Evolutionary conservation across 352 stramenopile genomes (phyloP).

Genomic region (Phytophthora nicotianae): DNA sequence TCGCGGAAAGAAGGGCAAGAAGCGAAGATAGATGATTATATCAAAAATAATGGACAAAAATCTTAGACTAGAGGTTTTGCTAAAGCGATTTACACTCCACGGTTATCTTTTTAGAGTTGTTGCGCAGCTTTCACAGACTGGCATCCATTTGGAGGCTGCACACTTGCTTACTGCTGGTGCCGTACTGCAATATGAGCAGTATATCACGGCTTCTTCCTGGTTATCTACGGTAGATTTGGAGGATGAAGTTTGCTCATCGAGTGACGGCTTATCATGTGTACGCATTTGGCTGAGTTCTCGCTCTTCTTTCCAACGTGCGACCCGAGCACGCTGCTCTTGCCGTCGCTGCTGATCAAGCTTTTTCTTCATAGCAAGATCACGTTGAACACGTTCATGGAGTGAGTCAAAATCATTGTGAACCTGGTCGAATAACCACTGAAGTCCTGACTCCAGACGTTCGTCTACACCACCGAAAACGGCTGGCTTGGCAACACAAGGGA

Average conservation of each 20-base stretch:
- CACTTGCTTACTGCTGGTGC: conserved; percentile 75
- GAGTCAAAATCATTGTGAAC: conserved; percentile 56
- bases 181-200: conserved; percentile 65
- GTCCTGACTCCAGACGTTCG: conserved; percentile 62
- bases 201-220: conserved; percentile 55
- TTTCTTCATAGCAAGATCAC: conserved; percentile 64
- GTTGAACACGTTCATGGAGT: conserved; percentile 53
- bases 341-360: conserved; percentile 56
- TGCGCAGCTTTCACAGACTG: conserved; percentile 69
- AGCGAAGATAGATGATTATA: conserved; percentile 25
- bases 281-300: conserved; percentile 68
- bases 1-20: conserved; percentile 50
- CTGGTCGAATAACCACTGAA: conserved; percentile 77
- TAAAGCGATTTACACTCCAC: conserved; percentile 4
- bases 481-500: conserved; percentile 69
- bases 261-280: conserved; percentile 51
- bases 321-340: conserved; percentile 63
- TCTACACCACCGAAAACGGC: conserved; percentile 60
- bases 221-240: conserved; percentile 10
- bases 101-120: conserved; percentile 43
- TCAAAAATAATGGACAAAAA: neutral
- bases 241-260: conserved; percentile 10
- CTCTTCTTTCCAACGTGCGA: conserved; percentile 77
- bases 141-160: conserved; percentile 87
- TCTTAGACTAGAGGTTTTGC: neutral